Percentiles rank a stretch among this genome's conserved stretches.
These are phyloP conservation scores for Sporothrix mexicana DNA, from an alignment of 2,329 filamentous ascomycete genomes.

Conservation along the genomic window DNA sequence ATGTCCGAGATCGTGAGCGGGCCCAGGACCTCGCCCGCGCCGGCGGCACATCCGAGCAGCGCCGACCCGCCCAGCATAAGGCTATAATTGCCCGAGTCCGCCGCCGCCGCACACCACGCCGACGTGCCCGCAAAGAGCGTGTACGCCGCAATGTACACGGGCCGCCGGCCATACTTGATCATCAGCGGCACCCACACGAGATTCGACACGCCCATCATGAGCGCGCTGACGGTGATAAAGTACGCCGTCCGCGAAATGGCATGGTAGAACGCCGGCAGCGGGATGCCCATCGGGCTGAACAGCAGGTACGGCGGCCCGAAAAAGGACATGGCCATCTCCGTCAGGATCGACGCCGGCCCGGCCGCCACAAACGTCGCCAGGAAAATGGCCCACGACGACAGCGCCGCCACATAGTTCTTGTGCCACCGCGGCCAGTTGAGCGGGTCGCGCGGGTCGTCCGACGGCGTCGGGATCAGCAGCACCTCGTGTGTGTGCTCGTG, in stretches of 20 bases:
- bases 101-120: background rate
- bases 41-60: background rate
- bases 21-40: background rate
- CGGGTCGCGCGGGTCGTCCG: background rate
- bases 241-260: background rate
- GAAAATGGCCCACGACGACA: background rate
- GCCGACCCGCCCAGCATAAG: background rate
- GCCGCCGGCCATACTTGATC: constrained; percentile 1
- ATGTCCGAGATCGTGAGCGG: background rate
- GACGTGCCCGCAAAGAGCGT: background rate
- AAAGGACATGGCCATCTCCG: background rate
- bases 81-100: background rate
- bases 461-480: background rate
- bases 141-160: background rate
- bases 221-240: background rate
- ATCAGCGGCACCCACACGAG: background rate
- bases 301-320: background rate
- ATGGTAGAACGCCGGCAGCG: background rate
- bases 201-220: background rate
- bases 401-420: background rate
- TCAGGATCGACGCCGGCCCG: background rate
- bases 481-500: background rate
- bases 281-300: too few relatives aligned
- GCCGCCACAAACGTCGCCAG: background rate
- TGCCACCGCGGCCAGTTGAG: background rate